Conservation (phyloP, 2,329 filamentous ascomycete species). For the Ophiosphaerella herpotricha region DNA sequence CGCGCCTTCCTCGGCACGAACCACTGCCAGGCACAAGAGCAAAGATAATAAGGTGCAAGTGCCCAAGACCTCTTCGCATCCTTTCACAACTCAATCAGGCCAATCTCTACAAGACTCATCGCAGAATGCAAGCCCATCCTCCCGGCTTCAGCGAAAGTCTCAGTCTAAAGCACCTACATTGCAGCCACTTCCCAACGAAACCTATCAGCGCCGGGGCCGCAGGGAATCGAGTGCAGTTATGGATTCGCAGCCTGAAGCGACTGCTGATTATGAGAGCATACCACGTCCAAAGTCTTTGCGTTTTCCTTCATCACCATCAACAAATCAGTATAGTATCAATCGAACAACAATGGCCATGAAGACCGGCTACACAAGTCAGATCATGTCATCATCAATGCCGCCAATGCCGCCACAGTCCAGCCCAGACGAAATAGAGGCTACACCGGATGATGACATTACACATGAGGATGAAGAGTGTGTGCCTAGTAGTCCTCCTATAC, state of each 20-base stretch:
- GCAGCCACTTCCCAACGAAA: slow-evolving; percentile 17
- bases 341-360: slow-evolving; percentile 39
- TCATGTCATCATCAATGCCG: slow-evolving; percentile 38
- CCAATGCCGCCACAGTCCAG: slow-evolving; percentile 34
- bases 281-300: slow-evolving; percentile 32
- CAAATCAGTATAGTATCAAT: slow-evolving; percentile 42
- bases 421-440: slow-evolving; percentile 9
- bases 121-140: slow-evolving; percentile 22
- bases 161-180: slow-evolving; percentile 22
- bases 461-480: slow-evolving; percentile 35
- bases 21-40: slow-evolving; percentile 16
- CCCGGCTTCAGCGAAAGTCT: slow-evolving; percentile 25
- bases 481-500: slow-evolving; percentile 44
- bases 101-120: slow-evolving; percentile 21
- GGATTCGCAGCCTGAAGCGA: slow-evolving; percentile 51
- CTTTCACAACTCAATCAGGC: slow-evolving; percentile 30
- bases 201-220: slow-evolving; percentile 26
- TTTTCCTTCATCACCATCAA: slow-evolving; percentile 45
- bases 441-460: slow-evolving; percentile 8
- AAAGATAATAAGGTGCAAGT: slow-evolving; percentile 36
- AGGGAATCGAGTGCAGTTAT: slow-evolving; percentile 49
- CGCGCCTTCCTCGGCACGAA: slow-evolving; percentile 17
- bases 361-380: slow-evolving; percentile 37
- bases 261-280: slow-evolving; percentile 28
- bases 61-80: slow-evolving; percentile 46